phyloP scores from a whole-genome alignment of 371 early-diverging fungal species.

The Rozella allomycis region DNA sequence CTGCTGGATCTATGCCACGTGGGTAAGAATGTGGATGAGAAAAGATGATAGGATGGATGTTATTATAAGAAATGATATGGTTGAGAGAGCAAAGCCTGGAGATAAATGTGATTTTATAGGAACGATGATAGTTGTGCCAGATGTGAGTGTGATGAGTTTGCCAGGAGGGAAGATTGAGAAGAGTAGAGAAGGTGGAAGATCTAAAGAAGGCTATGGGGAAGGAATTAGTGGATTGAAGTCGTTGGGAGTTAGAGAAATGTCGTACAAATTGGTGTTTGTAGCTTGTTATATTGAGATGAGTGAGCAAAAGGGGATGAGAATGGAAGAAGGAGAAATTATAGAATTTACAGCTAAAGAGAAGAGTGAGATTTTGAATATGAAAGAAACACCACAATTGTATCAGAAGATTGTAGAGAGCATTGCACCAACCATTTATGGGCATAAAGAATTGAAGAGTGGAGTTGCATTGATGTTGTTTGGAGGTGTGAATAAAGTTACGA shows the following conservation, averaged over 20 bases:
- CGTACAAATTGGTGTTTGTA: conserved; percentile 72
- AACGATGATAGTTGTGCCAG: conserved; percentile 82
- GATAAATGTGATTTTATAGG: conserved; percentile 85
- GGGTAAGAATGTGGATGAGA: conserved; percentile 20
- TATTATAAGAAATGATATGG: conserved; percentile 83
- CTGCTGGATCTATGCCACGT: conserved; percentile 94
- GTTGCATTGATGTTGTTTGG: conserved; percentile 87
- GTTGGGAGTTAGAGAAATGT: conserved; percentile 73
- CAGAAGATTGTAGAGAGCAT: conserved; percentile 54
- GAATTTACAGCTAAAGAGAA: conserved; percentile 44
- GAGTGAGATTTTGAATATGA: conserved; percentile 50
- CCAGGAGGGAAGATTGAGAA: conserved; percentile 29
- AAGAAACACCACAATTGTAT: conserved; percentile 28
- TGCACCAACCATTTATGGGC: conserved; percentile 93
- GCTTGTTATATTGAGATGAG: conserved; percentile 56
- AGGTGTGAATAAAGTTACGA: conserved; percentile 82
- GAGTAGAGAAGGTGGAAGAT: conserved; percentile 33
- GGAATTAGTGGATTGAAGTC: conserved; percentile 70
- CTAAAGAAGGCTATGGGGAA: conserved; percentile 18
- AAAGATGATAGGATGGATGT: conserved; percentile 58
- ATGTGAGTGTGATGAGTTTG: conserved; percentile 17
- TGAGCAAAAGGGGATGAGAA: conserved; percentile 11
- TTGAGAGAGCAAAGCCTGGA: conserved; percentile 93
- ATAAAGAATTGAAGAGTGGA: conserved; percentile 93
- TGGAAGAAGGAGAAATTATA: conserved; percentile 4